Conservation (phyloP, 2,329 filamentous ascomycete species). For the Lasiodiplodia gonubiensis region DNA sequence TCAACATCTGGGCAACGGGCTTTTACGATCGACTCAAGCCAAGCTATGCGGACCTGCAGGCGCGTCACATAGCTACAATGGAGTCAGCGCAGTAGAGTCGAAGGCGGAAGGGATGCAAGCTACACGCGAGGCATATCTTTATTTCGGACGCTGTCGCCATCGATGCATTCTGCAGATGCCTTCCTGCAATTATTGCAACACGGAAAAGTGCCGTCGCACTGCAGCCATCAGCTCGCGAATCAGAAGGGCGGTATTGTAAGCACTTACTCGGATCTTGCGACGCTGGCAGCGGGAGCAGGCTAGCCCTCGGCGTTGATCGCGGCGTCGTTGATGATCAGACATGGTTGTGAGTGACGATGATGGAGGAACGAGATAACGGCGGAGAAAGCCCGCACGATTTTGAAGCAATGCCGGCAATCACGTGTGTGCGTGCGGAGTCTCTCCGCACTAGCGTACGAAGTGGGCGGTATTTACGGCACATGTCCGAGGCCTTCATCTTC, state of each 20-base stretch:
- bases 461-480: too few species aligned
- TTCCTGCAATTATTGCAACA: conserved; percentile 31
- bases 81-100: neutral
- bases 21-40: conserved; percentile 32
- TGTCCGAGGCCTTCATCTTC: too few species aligned
- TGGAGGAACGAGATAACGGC: neutral
- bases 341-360: neutral
- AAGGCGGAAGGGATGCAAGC: neutral
- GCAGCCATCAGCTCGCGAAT: neutral
- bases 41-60: conserved; percentile 29
- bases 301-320: conserved; percentile 29
- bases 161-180: conserved; percentile 29
- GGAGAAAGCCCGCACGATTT: neutral
- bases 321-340: neutral
- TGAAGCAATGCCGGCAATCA: too few species aligned
- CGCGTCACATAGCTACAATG: conserved; percentile 8
- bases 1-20: conserved; percentile 30
- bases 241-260: neutral
- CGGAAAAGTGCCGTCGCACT: conserved; percentile 32
- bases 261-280: conserved; percentile 32
- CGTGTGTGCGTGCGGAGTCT: too few species aligned
- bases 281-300: conserved; percentile 32
- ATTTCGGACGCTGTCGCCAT: conserved; percentile 31
- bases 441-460: too few species aligned
- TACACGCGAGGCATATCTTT: conserved; percentile 19